Evolutionary conservation across 805 yeast species (phyloP), one percentile per base, ranked within the genome.

Genomic region (Yarrowia phangngaensis): DNA sequence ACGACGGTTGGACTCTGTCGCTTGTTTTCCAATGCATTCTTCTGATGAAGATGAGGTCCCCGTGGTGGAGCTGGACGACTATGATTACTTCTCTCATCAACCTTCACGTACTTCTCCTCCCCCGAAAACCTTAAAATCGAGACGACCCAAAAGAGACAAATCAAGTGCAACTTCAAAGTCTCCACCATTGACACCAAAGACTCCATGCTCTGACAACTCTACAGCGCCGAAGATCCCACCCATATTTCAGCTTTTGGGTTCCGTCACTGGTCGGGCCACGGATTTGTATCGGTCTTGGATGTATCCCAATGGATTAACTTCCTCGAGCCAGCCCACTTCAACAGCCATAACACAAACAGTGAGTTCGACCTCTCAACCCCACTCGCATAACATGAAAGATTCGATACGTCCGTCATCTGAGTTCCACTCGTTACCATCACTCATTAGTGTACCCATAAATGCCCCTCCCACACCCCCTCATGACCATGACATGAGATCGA

Each of bases 381-480:
- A 24, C 29, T n/a, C 13, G n/a, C 45, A 31, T 3, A 13, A 14
- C 3, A 38, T 38, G 32, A 38, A 20, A 19, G 45, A 38, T 6
- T 19, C 27, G 16, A 27, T 26, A 23, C 28, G 16, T 11, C 20
- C 43, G 13, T 24, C 45, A 4, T n/a, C n/a, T n/a, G 43, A 35
- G 20, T 13, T 16, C n/a, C 45, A 24, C n/a, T 30, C 43, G 4
- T 13, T 27, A 7, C 45, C 32, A 4, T 38, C 45, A 11, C 5
- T 38, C 6, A 31, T 38, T 8, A 38, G 17, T 8, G 32, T 38
- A 11, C 45, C 45, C 5, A 28, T 38, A 6, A 38, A 38, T 8
- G 45, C 45, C 8, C 45, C 45, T n/a, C 45, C 45, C 11, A 38
- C 45, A 3, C 45, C 45, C 1, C 45, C 45, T 1, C 32, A 17